Base-by-base conservation (phyloP, 2,329 filamentous ascomycete genomes). In the Calonectria pseudoreteaudii region DNA sequence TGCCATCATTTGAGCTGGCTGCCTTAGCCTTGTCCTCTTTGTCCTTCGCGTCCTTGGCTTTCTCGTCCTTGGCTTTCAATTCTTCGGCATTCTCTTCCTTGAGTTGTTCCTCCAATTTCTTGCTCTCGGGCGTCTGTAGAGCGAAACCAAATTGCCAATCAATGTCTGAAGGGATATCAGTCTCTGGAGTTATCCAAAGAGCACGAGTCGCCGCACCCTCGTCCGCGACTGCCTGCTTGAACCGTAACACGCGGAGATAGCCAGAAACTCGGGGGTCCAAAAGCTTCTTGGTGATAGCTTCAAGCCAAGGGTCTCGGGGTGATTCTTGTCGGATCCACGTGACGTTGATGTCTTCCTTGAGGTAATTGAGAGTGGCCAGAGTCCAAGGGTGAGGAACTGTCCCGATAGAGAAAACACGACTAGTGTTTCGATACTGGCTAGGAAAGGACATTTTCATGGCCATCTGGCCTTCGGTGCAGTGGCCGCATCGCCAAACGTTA, bases 331-430 rank as follows among this genome's bases (percentile, higher is more conserved):
- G 90, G 74, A 96, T 90, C 86, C 91, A 93, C 10, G 87, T 84
- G 1, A 93, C 85, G 62, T 93, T 93, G 64, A 94, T 86, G 2
- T 88, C 86, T 3, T 91, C 88, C 50, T 90, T 88, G 72, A 91
- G 89, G 76, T 91, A 89, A 72, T 91, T 89, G 23, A 98, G 87
- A 16, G 92, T 90, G 68, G 92, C 90, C 52, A 95, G 88, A 1
- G 96, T 98, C 87, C 95, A 98, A 0, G 97, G 97, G 82, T 99
- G 97, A 0, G 96, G 96, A 16, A 98, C 93, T 0, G 93, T 94
- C 73, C 94, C 95, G 76, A 99, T 94, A 3, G 94, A 95, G 86
- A 95, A 98, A 20, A 93, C 82, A 1, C 88, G 88, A 18, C 93
- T 92, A 6, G 89, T 90, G 83, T 98, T 98, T 70, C 90, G 90